Evolutionary conservation across 768 basidiomycete species (phyloP), one percentile per base, ranked within the genome.

Genomic region (Boletales sp.): DNA sequence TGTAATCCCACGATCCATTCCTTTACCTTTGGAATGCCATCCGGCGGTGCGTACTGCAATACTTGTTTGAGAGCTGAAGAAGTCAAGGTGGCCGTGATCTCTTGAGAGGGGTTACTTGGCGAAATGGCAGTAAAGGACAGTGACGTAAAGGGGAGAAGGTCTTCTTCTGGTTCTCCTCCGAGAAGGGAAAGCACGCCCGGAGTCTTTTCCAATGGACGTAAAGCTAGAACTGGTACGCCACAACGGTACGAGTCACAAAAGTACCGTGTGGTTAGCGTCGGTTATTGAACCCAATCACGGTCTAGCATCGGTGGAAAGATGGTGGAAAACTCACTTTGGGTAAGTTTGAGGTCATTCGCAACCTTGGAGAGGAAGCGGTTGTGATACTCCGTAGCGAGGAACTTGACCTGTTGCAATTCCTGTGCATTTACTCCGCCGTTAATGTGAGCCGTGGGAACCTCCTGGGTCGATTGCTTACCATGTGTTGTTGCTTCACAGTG

Each of bases 111-210:
- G 54, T 76, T 67, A 19, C 57, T 63, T 2, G 76, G 77, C 7
- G 77, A 77, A 33, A 72, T 71, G 4, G 80, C 76, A 3, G 72
- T 79, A 62, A 87, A 80, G 45, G 76, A 82, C 56, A 94, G 71
- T 2, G 82, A 81, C 1, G 82, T 84, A 71, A 95, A 87, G 2
- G 92, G 93, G 72, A 93, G 94, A 2, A 87, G 84, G 3, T 75
- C 70, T 9, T 85, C 76, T 63, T 93, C 91, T 12, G 90, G 92
- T 66, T 92, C 89, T 30, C 92, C 92, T 0, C 89, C 89, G 28
- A 91, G 79, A 30, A 90, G 66, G 3, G 84, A 86, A 50, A 90
- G 81, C 41, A 87, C 62, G 1, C 87, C 86, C 0, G 90, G 89
- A 0, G 72, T 74, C 34, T 74, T 74, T 67, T 95, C 92, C 19